Percentiles rank a stretch among this genome's conserved stretches.
Evolutionary conservation across 345 rosid genomes (phyloP).

Genomic region (Rhizophora mangle): DNA sequence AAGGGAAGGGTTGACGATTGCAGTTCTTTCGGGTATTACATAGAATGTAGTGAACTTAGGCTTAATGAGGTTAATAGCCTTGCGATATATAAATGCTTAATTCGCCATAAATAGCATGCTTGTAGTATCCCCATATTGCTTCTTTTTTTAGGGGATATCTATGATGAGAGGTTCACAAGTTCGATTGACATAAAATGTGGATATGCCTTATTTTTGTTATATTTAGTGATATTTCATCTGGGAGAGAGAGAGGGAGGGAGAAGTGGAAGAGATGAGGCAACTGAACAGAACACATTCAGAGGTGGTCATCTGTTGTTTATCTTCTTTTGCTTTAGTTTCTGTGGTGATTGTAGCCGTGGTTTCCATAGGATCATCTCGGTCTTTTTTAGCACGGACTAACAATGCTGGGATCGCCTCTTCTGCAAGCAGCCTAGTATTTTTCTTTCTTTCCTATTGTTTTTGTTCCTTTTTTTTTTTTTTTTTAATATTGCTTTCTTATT

Average conservation of each 20-base stretch:
- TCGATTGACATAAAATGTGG: background rate
- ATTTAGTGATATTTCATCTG: background rate
- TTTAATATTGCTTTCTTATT: background rate
- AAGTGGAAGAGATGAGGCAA: conserved; percentile 16
- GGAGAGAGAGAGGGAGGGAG: background rate
- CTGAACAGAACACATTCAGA: background rate
- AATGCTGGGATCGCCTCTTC: background rate
- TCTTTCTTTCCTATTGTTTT: background rate
- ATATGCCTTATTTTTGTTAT: background rate
- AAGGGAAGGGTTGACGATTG: no score
- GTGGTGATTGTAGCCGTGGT: conserved; percentile 9
- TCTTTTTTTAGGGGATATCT: no score
- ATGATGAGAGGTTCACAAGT: no score
- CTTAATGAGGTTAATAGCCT: no score
- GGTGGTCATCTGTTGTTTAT: conserved; percentile 6
- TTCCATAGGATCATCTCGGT: conserved; percentile 13
- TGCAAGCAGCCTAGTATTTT: background rate
- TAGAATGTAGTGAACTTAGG: no score
- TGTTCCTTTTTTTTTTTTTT: background rate
- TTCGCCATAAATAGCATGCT: no score
- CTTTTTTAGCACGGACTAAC: background rate
- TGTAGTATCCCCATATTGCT: no score
- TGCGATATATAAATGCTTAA: no score
- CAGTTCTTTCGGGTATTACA: no score
- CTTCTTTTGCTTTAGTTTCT: conserved; percentile 12